Evolutionary conservation across 345 rosid species (phyloP), one percentile per base, ranked within the genome.

Genomic region (Eucalyptus polybractea): DNA sequence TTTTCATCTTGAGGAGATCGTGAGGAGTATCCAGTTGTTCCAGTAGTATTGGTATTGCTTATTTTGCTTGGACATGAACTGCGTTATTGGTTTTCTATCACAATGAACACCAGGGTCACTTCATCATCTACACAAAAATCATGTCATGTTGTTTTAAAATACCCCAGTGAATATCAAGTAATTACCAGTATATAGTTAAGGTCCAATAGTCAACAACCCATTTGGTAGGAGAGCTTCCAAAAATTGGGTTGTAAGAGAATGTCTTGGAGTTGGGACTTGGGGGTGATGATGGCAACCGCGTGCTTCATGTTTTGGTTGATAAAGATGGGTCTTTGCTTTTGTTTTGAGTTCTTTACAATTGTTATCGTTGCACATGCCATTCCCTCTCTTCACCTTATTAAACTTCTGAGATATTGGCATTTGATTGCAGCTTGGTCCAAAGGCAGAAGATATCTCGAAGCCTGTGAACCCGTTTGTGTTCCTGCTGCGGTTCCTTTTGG

Each of bases 371-470:
- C 45, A 76, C 83, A 19, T 37, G 29, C 27, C 27, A 40, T 76
- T 40, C 47, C 85, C 47, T 76, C 4, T 37, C 83, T 37, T 21
- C 27, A 13, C 47, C 47, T 76, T 22, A 29, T 50, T 45, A 49
- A 50, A n/a, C 62, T 37, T 15, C 13, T 50, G 62, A 86, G 87
- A 86, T 31, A 76, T 40, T 76, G 83, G 83, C 25, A 86, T 86
- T 50, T 51, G 53, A 87, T 29, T 93, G 93, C 95, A 98, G 99
- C 96, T 97, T 86, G 99, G 98, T 31, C 98, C 98, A 7, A 98
- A 97, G 94, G 94, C 90, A 86, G 99, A 98, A 94, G 99, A 98
- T 65, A 96, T 96, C 24, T 83, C 92, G 13, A 90, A 96, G 94
- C 99, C 99, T 11, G 96, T 93, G 33, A 95, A 92, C 90, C 97